Conservation (phyloP, 805 yeast species). For the Zygoascus biomembranicola region DNA sequence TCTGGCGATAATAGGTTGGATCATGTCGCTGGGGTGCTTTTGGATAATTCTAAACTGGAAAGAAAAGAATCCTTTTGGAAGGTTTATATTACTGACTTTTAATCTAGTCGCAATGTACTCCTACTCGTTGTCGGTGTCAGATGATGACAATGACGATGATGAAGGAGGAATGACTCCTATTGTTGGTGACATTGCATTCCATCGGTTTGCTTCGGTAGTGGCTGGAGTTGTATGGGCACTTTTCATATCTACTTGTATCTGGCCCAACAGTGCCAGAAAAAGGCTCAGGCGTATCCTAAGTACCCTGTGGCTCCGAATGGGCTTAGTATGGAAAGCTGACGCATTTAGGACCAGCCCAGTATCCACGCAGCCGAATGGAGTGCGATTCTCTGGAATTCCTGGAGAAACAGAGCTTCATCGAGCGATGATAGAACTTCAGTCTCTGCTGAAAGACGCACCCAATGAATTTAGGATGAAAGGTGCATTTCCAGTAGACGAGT, state of each 20-base stretch:
- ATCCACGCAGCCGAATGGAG: not conserved
- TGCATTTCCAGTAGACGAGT: slow-evolving; percentile 48
- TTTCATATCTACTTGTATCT: slow-evolving; percentile 51
- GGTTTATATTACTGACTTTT: slow-evolving; percentile 63
- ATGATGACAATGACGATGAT: slow-evolving; percentile 41
- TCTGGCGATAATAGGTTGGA: slow-evolving; percentile 42
- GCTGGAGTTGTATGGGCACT: slow-evolving; percentile 75
- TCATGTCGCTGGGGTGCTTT: slow-evolving; percentile 35
- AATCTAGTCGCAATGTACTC: slow-evolving; percentile 73
- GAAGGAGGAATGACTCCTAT: slow-evolving; percentile 68
- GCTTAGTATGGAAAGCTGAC: slow-evolving; percentile 72
- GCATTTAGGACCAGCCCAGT: slow-evolving; percentile 35
- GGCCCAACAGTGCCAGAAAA: slow-evolving; percentile 71
- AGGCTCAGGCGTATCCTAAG: slow-evolving; percentile 58
- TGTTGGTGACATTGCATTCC: slow-evolving; percentile 66
- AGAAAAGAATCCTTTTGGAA: slow-evolving; percentile 35
- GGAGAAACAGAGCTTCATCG: slow-evolving; percentile 38
- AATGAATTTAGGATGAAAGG: slow-evolving; percentile 71
- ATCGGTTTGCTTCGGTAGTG: slow-evolving; percentile 64
- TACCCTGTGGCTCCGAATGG: slow-evolving; percentile 69
- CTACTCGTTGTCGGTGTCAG: slow-evolving; percentile 55
- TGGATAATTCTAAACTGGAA: slow-evolving; percentile 62
- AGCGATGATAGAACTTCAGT: slow-evolving; percentile 52
- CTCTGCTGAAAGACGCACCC: slow-evolving; percentile 60
- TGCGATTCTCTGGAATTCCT: slow-evolving; percentile 19